These are phyloP conservation scores for Thymus mandschuricus DNA, from an alignment of 257 asterid species.

Conservation along the genomic window DNA sequence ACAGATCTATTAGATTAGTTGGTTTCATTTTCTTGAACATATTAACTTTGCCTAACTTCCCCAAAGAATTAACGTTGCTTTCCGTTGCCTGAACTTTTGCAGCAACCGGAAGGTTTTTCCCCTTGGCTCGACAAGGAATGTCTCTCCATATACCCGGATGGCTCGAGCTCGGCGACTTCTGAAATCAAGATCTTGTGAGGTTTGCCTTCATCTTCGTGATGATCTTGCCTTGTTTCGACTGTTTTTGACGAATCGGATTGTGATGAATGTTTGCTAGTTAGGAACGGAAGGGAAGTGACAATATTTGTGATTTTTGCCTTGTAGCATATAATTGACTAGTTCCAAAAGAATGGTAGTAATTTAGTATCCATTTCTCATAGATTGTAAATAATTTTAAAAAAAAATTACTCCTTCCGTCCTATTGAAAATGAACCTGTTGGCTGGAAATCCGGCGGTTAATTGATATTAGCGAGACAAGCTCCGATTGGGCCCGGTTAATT, in stretches of 20 bases:
- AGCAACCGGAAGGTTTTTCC: constrained; percentile 9
- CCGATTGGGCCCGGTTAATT: too few species aligned
- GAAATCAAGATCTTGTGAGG: neutral
- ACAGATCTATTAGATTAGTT: neutral
- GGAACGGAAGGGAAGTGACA: neutral
- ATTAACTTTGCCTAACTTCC: neutral
- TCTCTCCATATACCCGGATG: constrained; percentile 24
- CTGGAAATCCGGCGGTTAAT: too few species aligned
- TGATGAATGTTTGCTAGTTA: neutral
- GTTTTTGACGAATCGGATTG: neutral
- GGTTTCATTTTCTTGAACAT: neutral
- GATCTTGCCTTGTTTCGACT: neutral
- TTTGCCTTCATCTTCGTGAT: neutral
- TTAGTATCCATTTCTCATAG: too few species aligned
- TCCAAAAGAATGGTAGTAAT: too few species aligned
- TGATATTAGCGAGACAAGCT: too few species aligned
- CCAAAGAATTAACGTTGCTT: neutral
- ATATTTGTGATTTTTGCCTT: neutral
- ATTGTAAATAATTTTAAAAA: too few species aligned
- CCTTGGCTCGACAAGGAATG: constrained; percentile 45
- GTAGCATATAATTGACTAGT: too few species aligned
- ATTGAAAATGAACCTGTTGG: too few species aligned
- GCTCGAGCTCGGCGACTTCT: neutral
- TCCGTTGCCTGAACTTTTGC: constrained; percentile 14
- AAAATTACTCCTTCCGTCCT: too few species aligned